Evolutionary conservation across 1,139 yeast species (phyloP), one percentile per base, ranked within the genome.

Genomic region (Nakaseomyces bracarensis): DNA sequence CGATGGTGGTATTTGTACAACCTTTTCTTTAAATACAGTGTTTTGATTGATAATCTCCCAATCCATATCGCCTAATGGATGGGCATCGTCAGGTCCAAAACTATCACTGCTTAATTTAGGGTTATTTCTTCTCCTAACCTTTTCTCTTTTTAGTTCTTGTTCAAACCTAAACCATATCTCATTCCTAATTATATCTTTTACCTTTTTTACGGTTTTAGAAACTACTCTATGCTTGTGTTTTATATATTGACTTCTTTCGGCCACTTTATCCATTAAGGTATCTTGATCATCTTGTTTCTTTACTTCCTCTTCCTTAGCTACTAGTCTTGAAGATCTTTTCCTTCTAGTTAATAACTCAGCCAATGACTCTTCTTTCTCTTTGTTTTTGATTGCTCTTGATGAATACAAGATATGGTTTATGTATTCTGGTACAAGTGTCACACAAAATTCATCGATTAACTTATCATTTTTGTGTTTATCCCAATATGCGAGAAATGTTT

Each of bases 281-380:
- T 52, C 48, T 38, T 53, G 62, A 9, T 54, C 37, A 16, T 53
- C 62, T 43, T 51, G 54, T 23, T 54, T 55, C 39, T 53, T 55
- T 6, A 52, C 49, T 26, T 58, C 63, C 35, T 58, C 61, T 29
- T 61, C 62, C 16, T 55, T 52, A 1, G 63, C 64, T 1, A 58
- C 58, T 13, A 61, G 43, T 43, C 64, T 52, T 1, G 64, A 54
- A 1, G 65, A 61, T 33, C 64, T 47, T 36, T 61, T 60, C 29
- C 64, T 51, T 41, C 58, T 51, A 4, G 49, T 52, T 39, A 61
- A 38, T 28, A 61, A 44, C 29, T 49, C 55, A 10, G 53, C 57
- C 50, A 60, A 52, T 5, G 57, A 51, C 27, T 50, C 49, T 15
- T 52, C 54, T 41, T 55, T 61, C 30, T 51, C 56, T 27, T 54